Conservation (phyloP, 2,329 filamentous ascomycete genomes). For the Aspergillus phoenicis region DNA sequence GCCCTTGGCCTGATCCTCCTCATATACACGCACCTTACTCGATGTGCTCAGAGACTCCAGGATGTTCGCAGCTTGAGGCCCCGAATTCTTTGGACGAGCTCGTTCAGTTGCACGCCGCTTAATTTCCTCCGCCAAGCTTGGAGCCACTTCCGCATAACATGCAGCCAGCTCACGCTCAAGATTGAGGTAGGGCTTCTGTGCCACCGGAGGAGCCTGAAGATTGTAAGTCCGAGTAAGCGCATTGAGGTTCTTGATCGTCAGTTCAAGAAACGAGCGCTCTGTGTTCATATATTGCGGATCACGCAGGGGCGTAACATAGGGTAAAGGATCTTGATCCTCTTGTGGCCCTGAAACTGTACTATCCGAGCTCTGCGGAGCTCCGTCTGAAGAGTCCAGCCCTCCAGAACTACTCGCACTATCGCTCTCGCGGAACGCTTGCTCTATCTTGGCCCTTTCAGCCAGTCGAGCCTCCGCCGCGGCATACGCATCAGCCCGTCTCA, state of each 20-base stretch:
- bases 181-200: conserved; percentile 88
- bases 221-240: conserved; percentile 84
- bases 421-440: conserved; percentile 27
- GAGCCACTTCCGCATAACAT: conserved; percentile 86
- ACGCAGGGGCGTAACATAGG: conserved; percentile 67
- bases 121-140: conserved; percentile 71
- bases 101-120: conserved; percentile 62
- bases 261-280: conserved; percentile 73
- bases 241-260: conserved; percentile 79
- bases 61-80: conserved; percentile 51
- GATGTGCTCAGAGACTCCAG: conserved; percentile 61
- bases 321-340: conserved; percentile 26
- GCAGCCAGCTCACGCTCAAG: conserved; percentile 77
- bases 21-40: conserved; percentile 64
- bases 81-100: conserved; percentile 33
- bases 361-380: not conserved
- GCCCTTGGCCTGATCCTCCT: conserved; percentile 68
- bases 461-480: conserved; percentile 69
- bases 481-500: conserved; percentile 70
- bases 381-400: conserved; percentile 15
- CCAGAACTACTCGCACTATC: conserved; percentile 3
- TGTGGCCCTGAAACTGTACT: not conserved
- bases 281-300: conserved; percentile 74
- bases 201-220: conserved; percentile 86
- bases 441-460: conserved; percentile 27